These are phyloP conservation scores for Magnaporthiopsis rhizophila DNA, from an alignment of 2,329 filamentous ascomycete genomes.

Conservation along the genomic window DNA sequence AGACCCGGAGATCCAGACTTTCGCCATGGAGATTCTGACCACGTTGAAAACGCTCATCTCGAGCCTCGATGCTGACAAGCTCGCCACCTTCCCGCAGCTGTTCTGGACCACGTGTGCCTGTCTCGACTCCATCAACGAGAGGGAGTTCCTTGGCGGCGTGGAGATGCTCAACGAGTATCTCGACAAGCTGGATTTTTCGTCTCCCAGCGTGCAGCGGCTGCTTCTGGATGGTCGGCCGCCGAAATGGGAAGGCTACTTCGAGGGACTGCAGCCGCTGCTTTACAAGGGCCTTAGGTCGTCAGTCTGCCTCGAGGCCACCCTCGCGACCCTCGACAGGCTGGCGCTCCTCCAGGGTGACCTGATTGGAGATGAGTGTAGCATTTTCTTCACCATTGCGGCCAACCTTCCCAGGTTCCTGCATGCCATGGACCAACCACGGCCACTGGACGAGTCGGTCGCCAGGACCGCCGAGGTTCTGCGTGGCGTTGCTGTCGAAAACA, in stretches of 20 bases:
- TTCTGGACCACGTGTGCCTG: slow-evolving; percentile 99
- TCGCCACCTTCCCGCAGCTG: slow-evolving; percentile 85
- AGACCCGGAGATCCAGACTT: slow-evolving; percentile 87
- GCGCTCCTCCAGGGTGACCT: slow-evolving; percentile 74
- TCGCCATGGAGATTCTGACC: slow-evolving; percentile 95
- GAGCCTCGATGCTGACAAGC: slow-evolving; percentile 69
- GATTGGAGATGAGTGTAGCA: slow-evolving; percentile 71
- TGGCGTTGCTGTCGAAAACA: slow-evolving; percentile 64
- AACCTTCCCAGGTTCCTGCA: slow-evolving; percentile 83
- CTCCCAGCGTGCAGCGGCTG: slow-evolving; percentile 57
- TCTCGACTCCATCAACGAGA: slow-evolving; percentile 91
- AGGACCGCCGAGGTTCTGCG: slow-evolving; percentile 63
- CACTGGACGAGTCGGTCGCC: slow-evolving; percentile 46
- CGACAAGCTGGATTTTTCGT: slow-evolving; percentile 72
- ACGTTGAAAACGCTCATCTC: slow-evolving; percentile 87
- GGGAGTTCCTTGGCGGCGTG: slow-evolving; percentile 84
- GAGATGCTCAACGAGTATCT: slow-evolving; percentile 86
- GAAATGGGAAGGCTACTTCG: slow-evolving; percentile 83
- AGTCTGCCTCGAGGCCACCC: slow-evolving; percentile 66
- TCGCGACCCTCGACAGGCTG: slow-evolving; percentile 71
- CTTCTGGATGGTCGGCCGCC: slow-evolving; percentile 72
- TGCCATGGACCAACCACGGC: slow-evolving; percentile 52
- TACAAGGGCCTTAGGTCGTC: slow-evolving; percentile 92
- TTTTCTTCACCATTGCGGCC: slow-evolving; percentile 83
- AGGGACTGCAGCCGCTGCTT: slow-evolving; percentile 75